Percentiles rank a stretch among this genome's conserved stretches.
phyloP scores from a whole-genome alignment of 495 filamentous ascomycete genomes.

The Articulospora tetracladia region DNA sequence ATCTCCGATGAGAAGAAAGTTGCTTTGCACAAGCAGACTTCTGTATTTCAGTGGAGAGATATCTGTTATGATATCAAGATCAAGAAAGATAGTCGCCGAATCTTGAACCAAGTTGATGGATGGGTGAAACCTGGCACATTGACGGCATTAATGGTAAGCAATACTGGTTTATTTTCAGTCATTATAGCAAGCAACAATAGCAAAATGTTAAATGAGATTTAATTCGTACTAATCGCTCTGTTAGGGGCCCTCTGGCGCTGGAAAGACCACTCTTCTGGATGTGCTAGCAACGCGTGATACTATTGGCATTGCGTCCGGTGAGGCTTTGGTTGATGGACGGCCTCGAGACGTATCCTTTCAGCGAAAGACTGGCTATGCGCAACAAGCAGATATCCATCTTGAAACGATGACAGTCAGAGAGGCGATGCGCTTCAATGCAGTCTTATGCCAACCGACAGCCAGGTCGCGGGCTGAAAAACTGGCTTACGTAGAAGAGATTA shows the following conservation, averaged over 20 bases:
- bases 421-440: slow-evolving; percentile 75
- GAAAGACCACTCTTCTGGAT: slow-evolving; percentile 68
- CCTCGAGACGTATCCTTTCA: slow-evolving; percentile 77
- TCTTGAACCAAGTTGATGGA: slow-evolving; percentile 77
- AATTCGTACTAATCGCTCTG: not conserved
- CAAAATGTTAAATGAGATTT: not conserved
- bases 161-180: not conserved
- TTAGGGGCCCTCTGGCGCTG: slow-evolving; percentile 58
- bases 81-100: slow-evolving; percentile 64
- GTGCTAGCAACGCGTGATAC: slow-evolving; percentile 71
- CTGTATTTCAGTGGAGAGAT: slow-evolving; percentile 78
- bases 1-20: not conserved
- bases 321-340: slow-evolving; percentile 78
- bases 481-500: slow-evolving; percentile 85
- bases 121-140: slow-evolving; percentile 88
- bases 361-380: slow-evolving; percentile 89
- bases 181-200: too few species aligned
- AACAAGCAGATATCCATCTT: slow-evolving; percentile 91
- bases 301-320: slow-evolving; percentile 76
- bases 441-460: slow-evolving; percentile 80
- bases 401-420: slow-evolving; percentile 82
- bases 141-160: slow-evolving; percentile 67
- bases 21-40: slow-evolving; percentile 43
- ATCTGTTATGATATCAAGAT: slow-evolving; percentile 87
- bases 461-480: slow-evolving; percentile 69